A percentile compares a stretch with the other conserved stretches of the same genome.
These are phyloP conservation scores for Ceratocystis cacaofunesta DNA, from an alignment of 2,329 filamentous ascomycete genomes.

Conservation along the genomic window DNA sequence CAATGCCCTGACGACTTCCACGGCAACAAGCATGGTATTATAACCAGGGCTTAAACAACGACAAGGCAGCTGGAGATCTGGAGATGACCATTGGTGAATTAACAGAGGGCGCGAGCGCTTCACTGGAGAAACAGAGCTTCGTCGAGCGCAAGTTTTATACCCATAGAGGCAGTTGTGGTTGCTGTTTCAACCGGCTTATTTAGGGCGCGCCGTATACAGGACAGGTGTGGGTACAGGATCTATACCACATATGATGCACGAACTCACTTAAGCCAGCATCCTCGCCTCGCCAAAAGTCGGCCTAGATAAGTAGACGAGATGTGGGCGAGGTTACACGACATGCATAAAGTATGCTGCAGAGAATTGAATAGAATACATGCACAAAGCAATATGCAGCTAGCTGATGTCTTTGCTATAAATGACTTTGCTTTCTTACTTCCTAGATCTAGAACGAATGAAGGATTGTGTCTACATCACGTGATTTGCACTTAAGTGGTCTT, in stretches of 20 bases:
- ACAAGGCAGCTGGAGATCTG: too few species aligned
- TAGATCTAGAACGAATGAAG: background rate
- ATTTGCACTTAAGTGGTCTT: background rate
- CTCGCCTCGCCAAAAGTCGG: background rate
- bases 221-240: background rate
- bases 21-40: background rate
- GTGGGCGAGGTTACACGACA: background rate
- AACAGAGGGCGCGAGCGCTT: background rate
- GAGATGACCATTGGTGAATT: too few species aligned
- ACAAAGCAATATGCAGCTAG: too few species aligned
- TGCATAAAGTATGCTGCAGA: background rate
- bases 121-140: background rate
- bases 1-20: background rate
- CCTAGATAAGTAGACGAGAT: background rate
- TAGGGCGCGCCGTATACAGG: background rate
- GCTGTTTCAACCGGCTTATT: background rate
- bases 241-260: background rate
- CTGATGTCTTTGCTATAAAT: too few species aligned
- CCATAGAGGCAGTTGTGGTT: background rate
- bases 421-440: too few species aligned
- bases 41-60: background rate
- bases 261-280: background rate
- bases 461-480: background rate
- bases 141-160: background rate
- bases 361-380: background rate